Base-by-base conservation (phyloP, 371 early-diverging fungal species). In the Apophysomyces trapeziformis region DNA sequence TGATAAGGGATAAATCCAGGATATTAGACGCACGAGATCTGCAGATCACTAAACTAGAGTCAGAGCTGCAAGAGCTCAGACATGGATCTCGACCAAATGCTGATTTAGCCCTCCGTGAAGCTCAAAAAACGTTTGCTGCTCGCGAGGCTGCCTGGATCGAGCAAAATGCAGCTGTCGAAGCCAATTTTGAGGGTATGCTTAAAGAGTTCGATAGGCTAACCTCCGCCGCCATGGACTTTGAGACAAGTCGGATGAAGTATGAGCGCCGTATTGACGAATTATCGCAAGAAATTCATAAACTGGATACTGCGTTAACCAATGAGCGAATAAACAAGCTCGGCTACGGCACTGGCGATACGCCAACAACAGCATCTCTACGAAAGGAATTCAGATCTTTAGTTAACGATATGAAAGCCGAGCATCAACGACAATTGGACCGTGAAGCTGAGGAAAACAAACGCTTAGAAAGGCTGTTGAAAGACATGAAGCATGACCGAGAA, bases 371-470 rank as follows among this genome's bases (percentile, higher is more conserved):
- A 2, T 79, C 86, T 0, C 62, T 89, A 47, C 72, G 89, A 26
- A 86, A 80, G 63, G 89, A 89, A 47, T 89, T 89, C 61, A 71
- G 87, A 58, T 72, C 81, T 11, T 82, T 87, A 66, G 84, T 88
- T 63, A 74, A 62, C n/a, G 85, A 86, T 39, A 66, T 85, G 60
- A 82, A 85, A 57, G 60, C 71, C 7, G 88, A 89, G 36, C 88
- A 89, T 54, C 84, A 86, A 61, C 78, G 77, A 58, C 63, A 74
- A 1, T 60, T 88, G 7, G 79, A 84, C 9, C 74, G 81, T 44
- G 88, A 87, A 65, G 76, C 73, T 2, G 78, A 83, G 12, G 89
- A 89, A 71, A 79, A 79, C 63, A 77, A 79, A 36, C 65, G 68
- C 4, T 59, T 88, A 13, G 89, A 89, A 57, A 72, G 68, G 3